Evolutionary conservation across 495 filamentous ascomycete species (phyloP).

Genomic region (Darksidea phi): DNA sequence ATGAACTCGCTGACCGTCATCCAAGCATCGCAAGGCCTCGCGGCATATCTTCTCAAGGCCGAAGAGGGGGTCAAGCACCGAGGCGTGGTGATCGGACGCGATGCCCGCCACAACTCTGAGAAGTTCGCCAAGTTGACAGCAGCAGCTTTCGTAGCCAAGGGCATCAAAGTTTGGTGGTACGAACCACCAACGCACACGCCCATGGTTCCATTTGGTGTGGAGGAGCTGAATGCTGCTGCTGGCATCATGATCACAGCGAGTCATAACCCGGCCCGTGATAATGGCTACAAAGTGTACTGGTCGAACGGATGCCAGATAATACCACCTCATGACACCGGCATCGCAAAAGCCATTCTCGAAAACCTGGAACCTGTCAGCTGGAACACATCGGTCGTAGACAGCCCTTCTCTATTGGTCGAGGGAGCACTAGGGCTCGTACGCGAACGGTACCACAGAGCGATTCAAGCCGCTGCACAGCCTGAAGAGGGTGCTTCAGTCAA

Average conservation of each 20-base stretch:
- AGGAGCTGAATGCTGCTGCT: constrained; percentile 55
- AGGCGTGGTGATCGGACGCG: constrained; percentile 65
- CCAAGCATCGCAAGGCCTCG: constrained; percentile 70
- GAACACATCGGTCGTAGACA: constrained; percentile 49
- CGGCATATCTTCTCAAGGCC: constrained; percentile 55
- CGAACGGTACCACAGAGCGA: constrained; percentile 36
- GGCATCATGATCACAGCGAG: constrained; percentile 74
- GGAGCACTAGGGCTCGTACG: constrained; percentile 42
- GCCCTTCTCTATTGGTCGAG: constrained; percentile 45
- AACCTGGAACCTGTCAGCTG: constrained; percentile 57
- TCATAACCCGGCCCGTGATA: constrained; percentile 69
- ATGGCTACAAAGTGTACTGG: constrained; percentile 75
- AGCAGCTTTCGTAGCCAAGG: constrained; percentile 61
- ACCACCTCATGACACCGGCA: constrained; percentile 61
- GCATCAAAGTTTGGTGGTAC: constrained; percentile 63
- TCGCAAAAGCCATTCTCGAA: constrained; percentile 58
- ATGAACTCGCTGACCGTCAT: constrained; percentile 72
- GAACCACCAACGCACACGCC: constrained; percentile 60
- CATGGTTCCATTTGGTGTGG: constrained; percentile 66
- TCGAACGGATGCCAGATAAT: constrained; percentile 70
- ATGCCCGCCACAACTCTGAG: constrained; percentile 66
- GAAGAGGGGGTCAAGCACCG: constrained; percentile 40
- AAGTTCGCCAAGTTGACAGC: constrained; percentile 65
- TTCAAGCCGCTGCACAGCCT: constrained; percentile 23
- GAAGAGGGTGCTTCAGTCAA: constrained; percentile 2